Percentiles rank a stretch among this genome's conserved stretches.
Evolutionary conservation across 345 rosid genomes (phyloP).

Genomic region (Boechera stricta): DNA sequence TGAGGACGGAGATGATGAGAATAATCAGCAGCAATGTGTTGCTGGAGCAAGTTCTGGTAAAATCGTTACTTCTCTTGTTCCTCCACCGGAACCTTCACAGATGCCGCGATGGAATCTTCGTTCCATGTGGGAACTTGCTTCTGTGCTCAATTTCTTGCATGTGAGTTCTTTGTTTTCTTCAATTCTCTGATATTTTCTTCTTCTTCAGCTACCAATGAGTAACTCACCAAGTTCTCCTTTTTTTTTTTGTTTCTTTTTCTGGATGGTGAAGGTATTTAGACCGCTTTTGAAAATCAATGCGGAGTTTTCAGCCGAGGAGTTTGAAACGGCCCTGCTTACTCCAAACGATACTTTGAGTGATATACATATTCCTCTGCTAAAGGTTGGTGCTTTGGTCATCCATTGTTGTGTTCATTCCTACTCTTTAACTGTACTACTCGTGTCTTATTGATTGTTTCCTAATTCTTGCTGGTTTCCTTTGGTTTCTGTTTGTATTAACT

Average conservation of each 20-base stretch:
- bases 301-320: conserved; percentile 98
- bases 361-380: conserved; percentile 92
- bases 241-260: not conserved
- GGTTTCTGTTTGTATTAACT: conserved; percentile 9
- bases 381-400: conserved; percentile 64
- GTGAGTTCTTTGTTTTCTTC: conserved; percentile 55
- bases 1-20: conserved; percentile 39
- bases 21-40: conserved; percentile 55
- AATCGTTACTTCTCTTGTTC: conserved; percentile 82
- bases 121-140: conserved; percentile 99
- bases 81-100: conserved; percentile 79
- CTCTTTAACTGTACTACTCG: conserved; percentile 27
- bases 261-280: conserved; percentile 74
- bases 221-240: conserved; percentile 5
- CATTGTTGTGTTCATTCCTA: conserved; percentile 1
- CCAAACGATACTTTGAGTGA: conserved; percentile 94
- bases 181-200: not conserved
- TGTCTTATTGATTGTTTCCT: conserved; percentile 4
- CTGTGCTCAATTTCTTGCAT: conserved; percentile 94
- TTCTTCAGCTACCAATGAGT: conserved; percentile 28
- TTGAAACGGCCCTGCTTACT: conserved; percentile 83
- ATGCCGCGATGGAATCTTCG: conserved; percentile 95
- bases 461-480: not conserved
- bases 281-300: conserved; percentile 73
- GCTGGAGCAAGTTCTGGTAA: conserved; percentile 51